phyloP scores from a whole-genome alignment of 768 basidiomycete genomes.

The Psilocybe subaeruginosa region DNA sequence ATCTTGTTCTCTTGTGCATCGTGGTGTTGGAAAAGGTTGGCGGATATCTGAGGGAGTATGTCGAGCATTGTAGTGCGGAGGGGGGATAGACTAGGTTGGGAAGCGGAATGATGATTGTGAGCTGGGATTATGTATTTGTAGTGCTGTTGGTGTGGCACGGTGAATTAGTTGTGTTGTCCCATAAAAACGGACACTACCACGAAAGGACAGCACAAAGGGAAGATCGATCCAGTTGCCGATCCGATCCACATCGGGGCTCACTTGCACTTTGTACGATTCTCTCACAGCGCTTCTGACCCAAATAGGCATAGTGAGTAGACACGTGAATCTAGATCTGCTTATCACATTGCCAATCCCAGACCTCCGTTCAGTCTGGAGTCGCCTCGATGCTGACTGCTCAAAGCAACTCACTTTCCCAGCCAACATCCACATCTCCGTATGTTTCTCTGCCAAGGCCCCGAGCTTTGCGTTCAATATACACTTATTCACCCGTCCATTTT shows the following conservation, averaged over 20 bases:
- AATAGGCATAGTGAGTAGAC: conserved; percentile 20
- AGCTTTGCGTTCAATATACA: not conserved
- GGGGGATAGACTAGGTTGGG: conserved; percentile 15
- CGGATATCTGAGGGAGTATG: conserved; percentile 18
- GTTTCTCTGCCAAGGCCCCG: conserved; percentile 13
- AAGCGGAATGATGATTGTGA: conserved; percentile 19
- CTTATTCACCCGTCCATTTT: not conserved
- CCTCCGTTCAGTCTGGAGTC: conserved; percentile 6
- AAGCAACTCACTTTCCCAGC: conserved; percentile 11
- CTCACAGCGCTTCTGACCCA: conserved; percentile 26
- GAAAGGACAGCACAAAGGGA: conserved; percentile 15
- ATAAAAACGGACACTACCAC: conserved; percentile 5
- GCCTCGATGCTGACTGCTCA: conserved; percentile 6
- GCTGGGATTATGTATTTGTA: conserved; percentile 23
- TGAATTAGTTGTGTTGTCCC: not conserved
- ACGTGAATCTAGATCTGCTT: conserved; percentile 21
- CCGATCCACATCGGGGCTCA: conserved; percentile 26
- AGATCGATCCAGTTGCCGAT: conserved; percentile 16
- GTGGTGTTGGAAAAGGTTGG: conserved; percentile 23
- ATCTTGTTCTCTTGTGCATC: conserved; percentile 35
- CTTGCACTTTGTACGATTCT: conserved; percentile 14
- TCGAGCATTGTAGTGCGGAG: conserved; percentile 22
- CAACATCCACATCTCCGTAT: conserved; percentile 20
- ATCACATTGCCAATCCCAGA: conserved; percentile 12
- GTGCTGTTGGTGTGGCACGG: not conserved